These are phyloP conservation scores for Kalmusia sp. DNA, from an alignment of 2,329 filamentous ascomycete species.

Conservation along the genomic window DNA sequence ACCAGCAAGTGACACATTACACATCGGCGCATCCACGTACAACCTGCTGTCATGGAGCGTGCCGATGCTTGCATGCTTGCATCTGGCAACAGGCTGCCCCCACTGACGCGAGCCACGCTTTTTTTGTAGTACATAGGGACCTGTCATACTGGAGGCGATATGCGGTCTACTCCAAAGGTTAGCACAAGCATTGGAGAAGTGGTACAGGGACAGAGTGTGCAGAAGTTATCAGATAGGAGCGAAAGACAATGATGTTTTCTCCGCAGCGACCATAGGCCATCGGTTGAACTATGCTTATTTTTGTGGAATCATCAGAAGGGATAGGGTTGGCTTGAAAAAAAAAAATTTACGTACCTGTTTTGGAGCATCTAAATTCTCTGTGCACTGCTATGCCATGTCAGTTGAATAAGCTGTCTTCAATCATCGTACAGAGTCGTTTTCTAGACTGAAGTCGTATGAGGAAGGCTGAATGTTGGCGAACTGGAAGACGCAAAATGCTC, in stretches of 20 bases:
- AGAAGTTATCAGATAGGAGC: constrained; percentile 48
- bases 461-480: background rate
- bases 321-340: constrained; percentile 10
- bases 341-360: constrained; percentile 31
- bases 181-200: constrained; percentile 7
- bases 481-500: background rate
- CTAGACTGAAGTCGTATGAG: background rate
- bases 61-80: background rate
- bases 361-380: background rate
- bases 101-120: constrained; percentile 20
- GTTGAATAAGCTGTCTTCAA: background rate
- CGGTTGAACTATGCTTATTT: constrained; percentile 54
- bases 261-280: constrained; percentile 47
- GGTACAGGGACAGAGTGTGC: background rate
- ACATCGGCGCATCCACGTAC: constrained; percentile 13
- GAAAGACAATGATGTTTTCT: constrained; percentile 52
- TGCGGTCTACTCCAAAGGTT: constrained; percentile 12
- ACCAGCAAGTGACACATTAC: constrained; percentile 15
- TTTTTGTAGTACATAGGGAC: constrained; percentile 8
- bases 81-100: background rate
- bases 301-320: constrained; percentile 47
- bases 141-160: constrained; percentile 3
- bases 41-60: constrained; percentile 3
- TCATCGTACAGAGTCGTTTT: background rate
- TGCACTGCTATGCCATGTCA: background rate